Evolutionary conservation across 2,329 filamentous ascomycete genomes (phyloP), one percentile per base, ranked within the genome.

Genomic region (Alternaria ventricosa): DNA sequence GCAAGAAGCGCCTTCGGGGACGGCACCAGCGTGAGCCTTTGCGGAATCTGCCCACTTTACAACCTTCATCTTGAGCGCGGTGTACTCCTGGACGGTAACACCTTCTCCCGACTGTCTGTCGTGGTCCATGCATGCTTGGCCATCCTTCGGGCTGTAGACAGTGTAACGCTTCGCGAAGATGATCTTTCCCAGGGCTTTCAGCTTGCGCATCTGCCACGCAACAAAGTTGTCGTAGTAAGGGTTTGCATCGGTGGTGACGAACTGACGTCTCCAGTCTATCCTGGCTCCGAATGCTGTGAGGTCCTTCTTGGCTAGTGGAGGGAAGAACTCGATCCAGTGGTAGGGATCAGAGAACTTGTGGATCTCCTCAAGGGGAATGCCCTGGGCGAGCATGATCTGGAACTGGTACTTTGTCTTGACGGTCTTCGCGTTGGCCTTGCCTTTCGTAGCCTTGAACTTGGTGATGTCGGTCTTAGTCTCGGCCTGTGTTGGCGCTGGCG

Each of bases 151-250:
- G 22, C 89, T 92, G 85, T 97, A 80, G 69, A 98, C 91, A 7
- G 95, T 98, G 80, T 97, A 97, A 74, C 94, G 86, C 84, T 93
- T 96, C 59, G 93, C 94, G 75, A 96, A 96, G 82, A 94, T 92
- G 82, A 98, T 95, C 85, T 97, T 98, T 74, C 92, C 88, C 65
- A 97, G 84, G 78, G 96, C 92, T 81, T 92, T 93, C 55, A 98
- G 87, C 67, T 92, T 91, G 79, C 92, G 94, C 92, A 98, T 97
- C 82, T 98, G 96, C 96, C 96, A 99, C 75, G 92, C 86, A 44
- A 98, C 91, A 75, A 99, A 99, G 5, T 93, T 88, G 78, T 99
- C 95, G 79, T 97, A 99, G 84, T 96, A 98, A 5, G 93, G 94
- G 82, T 99, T 99, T 36, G 93, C 94, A 73, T 97, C 94, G 3